These are phyloP conservation scores for Nelumbo lutea DNA, from an alignment of 164 flowering plant species.

Conservation along the genomic window DNA sequence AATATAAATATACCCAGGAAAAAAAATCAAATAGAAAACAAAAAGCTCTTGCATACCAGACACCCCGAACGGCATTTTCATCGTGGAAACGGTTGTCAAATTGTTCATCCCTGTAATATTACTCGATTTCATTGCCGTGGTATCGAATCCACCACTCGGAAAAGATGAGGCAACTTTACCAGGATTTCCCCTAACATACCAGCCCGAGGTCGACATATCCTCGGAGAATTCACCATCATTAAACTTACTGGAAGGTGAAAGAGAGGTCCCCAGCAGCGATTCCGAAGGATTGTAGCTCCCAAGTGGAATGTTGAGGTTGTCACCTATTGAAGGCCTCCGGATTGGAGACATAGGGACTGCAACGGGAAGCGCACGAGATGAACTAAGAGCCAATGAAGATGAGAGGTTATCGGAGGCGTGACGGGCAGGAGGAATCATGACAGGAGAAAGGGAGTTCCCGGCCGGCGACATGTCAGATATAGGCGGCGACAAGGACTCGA, in stretches of 20 bases:
- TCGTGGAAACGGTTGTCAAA: slow-evolving; percentile 28
- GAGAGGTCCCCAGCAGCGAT: slow-evolving; percentile 34
- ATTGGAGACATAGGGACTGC: slow-evolving; percentile 27
- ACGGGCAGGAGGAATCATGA: slow-evolving; percentile 73
- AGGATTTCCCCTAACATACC: slow-evolving; percentile 25
- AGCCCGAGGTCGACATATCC: slow-evolving; percentile 25
- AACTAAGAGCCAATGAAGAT: slow-evolving; percentile 9
- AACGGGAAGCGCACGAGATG: slow-evolving; percentile 28
- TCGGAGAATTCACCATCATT: slow-evolving; percentile 43
- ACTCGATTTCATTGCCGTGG: slow-evolving; percentile 21
- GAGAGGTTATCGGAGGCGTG: slow-evolving; percentile 42
- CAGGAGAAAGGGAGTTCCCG: slow-evolving; percentile 62
- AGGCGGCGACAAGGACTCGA: slow-evolving; percentile 30
- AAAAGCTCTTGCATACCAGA: slow-evolving; percentile 16
- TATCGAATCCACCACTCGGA: slow-evolving; percentile 49
- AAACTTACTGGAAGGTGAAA: slow-evolving; percentile 30
- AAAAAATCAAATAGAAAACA: not conserved
- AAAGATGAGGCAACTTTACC: slow-evolving; percentile 44
- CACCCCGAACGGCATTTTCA: slow-evolving; percentile 23
- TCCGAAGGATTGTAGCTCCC: slow-evolving; percentile 73
- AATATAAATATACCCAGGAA: not conserved
- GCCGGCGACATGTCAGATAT: slow-evolving; percentile 37
- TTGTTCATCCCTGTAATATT: slow-evolving; percentile 18
- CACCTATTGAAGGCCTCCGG: slow-evolving; percentile 25
- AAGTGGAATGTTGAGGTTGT: slow-evolving; percentile 20